A percentile compares a stretch with the other conserved stretches of the same genome.
These are phyloP conservation scores for Obba rivulosa DNA, from an alignment of 768 basidiomycete genomes.

Conservation along the genomic window DNA sequence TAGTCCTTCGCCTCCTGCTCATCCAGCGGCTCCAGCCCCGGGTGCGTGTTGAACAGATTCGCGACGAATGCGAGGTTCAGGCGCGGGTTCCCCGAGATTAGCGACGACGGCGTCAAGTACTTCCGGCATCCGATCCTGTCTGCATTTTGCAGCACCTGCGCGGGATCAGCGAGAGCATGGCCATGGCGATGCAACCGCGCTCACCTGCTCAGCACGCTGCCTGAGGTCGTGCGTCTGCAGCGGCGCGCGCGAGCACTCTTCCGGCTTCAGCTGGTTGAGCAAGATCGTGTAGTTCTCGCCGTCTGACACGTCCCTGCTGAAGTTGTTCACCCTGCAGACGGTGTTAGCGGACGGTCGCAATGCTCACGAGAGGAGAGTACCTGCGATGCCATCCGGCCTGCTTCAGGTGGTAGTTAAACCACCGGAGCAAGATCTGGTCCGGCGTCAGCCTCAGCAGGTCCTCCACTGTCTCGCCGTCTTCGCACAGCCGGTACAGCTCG, in stretches of 20 bases:
- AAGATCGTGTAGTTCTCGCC: constrained; percentile 98
- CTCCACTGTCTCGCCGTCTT: constrained; percentile 96
- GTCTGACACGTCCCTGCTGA: constrained; percentile 94
- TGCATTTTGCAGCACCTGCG: constrained; percentile 84
- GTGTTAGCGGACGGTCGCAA: not conserved
- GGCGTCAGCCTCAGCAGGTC: constrained; percentile 91
- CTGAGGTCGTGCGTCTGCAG: constrained; percentile 81
- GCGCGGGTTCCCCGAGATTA: constrained; percentile 92
- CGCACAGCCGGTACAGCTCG: constrained; percentile 91
- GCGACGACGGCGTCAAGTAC: constrained; percentile 88
- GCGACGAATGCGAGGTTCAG: constrained; percentile 98
- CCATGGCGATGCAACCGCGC: constrained; percentile 4
- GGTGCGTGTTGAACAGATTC: constrained; percentile 97
- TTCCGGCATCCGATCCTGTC: constrained; percentile 92
- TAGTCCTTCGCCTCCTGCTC: constrained; percentile 91
- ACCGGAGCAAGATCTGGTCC: constrained; percentile 94
- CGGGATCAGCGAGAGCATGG: not conserved
- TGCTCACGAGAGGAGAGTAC: constrained; percentile 34
- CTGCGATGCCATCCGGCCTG: constrained; percentile 87
- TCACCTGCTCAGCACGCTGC: constrained; percentile 78
- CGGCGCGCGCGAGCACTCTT: constrained; percentile 86
- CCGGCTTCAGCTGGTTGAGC: constrained; percentile 92
- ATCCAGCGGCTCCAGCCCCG: constrained; percentile 90
- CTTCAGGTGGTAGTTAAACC: constrained; percentile 99
- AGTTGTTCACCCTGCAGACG: constrained; percentile 83